phyloP scores from a whole-genome alignment of 306 rosid species.

The Fagus sylvatica region DNA sequence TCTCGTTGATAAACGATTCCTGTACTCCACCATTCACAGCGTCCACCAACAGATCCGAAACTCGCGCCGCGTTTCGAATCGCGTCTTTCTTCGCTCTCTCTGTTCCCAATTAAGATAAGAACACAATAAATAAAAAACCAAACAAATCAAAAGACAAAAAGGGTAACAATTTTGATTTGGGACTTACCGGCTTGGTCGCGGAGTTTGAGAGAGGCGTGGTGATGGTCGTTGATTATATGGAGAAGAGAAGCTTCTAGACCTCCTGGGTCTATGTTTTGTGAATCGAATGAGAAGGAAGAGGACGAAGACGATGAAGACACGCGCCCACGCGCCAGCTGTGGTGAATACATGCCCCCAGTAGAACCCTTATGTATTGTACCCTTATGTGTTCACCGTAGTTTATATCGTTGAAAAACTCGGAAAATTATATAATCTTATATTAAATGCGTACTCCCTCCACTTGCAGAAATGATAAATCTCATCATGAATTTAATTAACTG shows the following conservation, averaged over 20 bases:
- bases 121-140: not conserved
- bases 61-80: conserved; percentile 48
- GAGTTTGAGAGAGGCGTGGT: conserved; percentile 53
- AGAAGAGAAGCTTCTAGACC: conserved; percentile 59
- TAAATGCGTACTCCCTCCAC: too few species aligned
- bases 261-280: conserved; percentile 31
- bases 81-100: conserved; percentile 79
- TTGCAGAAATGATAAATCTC: too few species aligned
- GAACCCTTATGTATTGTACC: not conserved
- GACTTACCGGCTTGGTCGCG: too few species aligned
- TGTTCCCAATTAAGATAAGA: conserved; percentile 6
- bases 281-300: conserved; percentile 23
- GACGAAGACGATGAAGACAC: not conserved
- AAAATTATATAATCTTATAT: too few species aligned
- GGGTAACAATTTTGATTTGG: too few species aligned
- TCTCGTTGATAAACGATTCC: conserved; percentile 65
- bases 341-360: conserved; percentile 22
- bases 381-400: too few species aligned
- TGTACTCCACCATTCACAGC: conserved; percentile 82
- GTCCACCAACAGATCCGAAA: conserved; percentile 75
- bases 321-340: conserved; percentile 30
- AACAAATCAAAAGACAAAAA: too few species aligned
- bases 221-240: conserved; percentile 47
- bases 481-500: too few species aligned
- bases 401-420: too few species aligned